Conservation (phyloP, 495 filamentous ascomycete genomes). For the Neurospora sp. region DNA sequence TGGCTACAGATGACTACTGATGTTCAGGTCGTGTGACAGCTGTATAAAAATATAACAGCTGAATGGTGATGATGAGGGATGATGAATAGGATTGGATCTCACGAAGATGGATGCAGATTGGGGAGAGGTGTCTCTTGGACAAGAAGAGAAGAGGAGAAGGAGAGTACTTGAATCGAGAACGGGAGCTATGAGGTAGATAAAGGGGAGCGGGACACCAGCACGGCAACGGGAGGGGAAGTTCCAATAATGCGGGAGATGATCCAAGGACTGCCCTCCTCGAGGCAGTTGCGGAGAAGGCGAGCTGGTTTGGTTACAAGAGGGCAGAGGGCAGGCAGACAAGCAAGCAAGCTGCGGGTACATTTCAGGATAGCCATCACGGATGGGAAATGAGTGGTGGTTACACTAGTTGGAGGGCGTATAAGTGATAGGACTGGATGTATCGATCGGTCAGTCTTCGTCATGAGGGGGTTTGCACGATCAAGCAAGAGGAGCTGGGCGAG, state of each 20-base stretch:
- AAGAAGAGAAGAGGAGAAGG: constrained; percentile 11
- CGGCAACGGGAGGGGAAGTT: neutral
- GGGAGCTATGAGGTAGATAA: constrained; percentile 1
- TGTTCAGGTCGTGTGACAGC: neutral
- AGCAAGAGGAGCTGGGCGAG: constrained; percentile 6
- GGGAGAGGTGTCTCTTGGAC: constrained; percentile 5
- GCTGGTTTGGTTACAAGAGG: neutral
- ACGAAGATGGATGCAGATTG: neutral
- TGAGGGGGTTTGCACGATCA: neutral
- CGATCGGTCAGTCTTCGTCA: neutral
- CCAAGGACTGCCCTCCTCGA: neutral
- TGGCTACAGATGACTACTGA: neutral
- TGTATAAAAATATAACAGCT: neutral
- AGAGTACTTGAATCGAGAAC: neutral
- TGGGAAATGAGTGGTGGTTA: neutral
- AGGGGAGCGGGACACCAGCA: neutral
- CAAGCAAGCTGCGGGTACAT: neutral
- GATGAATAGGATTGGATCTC: constrained; percentile 1
- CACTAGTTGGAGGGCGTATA: neutral
- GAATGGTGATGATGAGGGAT: constrained; percentile 1
- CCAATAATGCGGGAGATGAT: neutral
- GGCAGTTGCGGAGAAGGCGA: neutral
- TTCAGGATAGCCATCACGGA: neutral
- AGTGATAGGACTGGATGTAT: neutral
- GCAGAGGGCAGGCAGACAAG: neutral